Base-by-base conservation (phyloP, 768 basidiomycete species). In the Mycena haematopus region DNA sequence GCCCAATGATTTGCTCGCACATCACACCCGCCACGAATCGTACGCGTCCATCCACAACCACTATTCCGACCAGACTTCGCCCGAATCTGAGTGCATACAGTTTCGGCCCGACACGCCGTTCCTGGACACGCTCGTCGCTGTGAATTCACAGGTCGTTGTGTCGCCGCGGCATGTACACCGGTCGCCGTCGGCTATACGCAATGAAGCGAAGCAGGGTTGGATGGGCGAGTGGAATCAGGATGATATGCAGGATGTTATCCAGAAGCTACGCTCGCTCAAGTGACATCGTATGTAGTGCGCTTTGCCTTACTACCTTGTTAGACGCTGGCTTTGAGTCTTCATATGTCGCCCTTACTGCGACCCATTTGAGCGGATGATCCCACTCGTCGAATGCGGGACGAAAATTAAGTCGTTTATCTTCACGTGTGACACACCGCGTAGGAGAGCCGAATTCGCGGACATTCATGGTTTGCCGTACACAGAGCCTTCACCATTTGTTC, bases 201-300 rank as follows among this genome's bases (percentile, higher is more conserved):
- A 38, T 1, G 63, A 65, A 33, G 14, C 54, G 25, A 45, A 24
- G 50, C 42, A 62, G 22, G 62, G 56, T 3, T 63, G 62, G 62
- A 54, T 47, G 56, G 62, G 62, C 21, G 56, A 54, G 52, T 63
- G 62, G 62, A 63, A 63, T 29, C 62, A 58, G 52, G 57, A 31
- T 4, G 52, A 54, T 19, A 63, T 63, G 62, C 44, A 58, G 56
- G 62, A 58, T 55, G 62, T 63, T 5, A 58, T 63, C 15, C 24
- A 45, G 14, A 63, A 63, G 21, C 31, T 63, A 31, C 62, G 62
- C 1, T 22, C 57, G 7, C 51, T 63, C 25, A 63, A 50, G 38
- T 63, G 44, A 62, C 10, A 36, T 36, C 14, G 36, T 36, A 31
- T 4, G 29, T 9, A 31, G 4, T 31, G 29, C 14, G 36, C 36